Conservation (phyloP, 441 rosid species). For the Pelargonium fulgidum region DNA sequence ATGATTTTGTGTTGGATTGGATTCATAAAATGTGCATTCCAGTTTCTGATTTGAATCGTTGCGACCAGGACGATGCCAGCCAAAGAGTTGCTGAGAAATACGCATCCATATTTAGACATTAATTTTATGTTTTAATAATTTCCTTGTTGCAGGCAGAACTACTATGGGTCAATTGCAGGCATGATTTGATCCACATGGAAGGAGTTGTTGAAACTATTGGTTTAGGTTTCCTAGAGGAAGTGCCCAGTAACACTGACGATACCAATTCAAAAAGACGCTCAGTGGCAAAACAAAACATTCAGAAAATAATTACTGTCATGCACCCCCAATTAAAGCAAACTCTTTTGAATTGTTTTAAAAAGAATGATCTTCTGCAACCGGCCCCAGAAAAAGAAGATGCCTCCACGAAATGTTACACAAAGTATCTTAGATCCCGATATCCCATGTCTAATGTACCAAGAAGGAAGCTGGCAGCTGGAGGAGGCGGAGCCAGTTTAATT, state of each 20-base stretch:
- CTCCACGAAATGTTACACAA: slow-evolving; percentile 28
- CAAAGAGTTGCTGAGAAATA: too few species aligned
- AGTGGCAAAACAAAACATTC: slow-evolving; percentile 31
- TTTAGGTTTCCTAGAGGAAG: slow-evolving; percentile 37
- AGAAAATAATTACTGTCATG: slow-evolving; percentile 32
- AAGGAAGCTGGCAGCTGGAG: slow-evolving; percentile 34
- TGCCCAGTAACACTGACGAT: slow-evolving; percentile 16
- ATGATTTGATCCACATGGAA: slow-evolving; percentile 41
- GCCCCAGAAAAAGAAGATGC: slow-evolving; percentile 38
- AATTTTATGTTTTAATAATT: slow-evolving; percentile 11
- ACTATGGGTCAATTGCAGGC: slow-evolving; percentile 49
- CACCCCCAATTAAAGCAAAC: slow-evolving; percentile 41
- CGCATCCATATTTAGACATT: too few species aligned
- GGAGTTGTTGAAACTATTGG: slow-evolving; percentile 38
- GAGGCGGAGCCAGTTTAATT: slow-evolving; percentile 33
- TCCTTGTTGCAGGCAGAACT: slow-evolving; percentile 45
- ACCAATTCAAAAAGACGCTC: slow-evolving; percentile 25
- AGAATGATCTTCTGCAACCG: slow-evolving; percentile 32
- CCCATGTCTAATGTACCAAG: slow-evolving; percentile 28
- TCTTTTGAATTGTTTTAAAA: slow-evolving; percentile 53
- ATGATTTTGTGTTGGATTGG: too few species aligned
- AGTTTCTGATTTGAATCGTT: too few species aligned
- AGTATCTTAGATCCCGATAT: slow-evolving; percentile 30
- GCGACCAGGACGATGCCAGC: too few species aligned
- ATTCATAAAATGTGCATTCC: too few species aligned